Percentiles rank a stretch among this genome's conserved stretches.
These are phyloP conservation scores for Tephrocybe sp. DNA, from an alignment of 768 basidiomycete species.

Conservation along the genomic window DNA sequence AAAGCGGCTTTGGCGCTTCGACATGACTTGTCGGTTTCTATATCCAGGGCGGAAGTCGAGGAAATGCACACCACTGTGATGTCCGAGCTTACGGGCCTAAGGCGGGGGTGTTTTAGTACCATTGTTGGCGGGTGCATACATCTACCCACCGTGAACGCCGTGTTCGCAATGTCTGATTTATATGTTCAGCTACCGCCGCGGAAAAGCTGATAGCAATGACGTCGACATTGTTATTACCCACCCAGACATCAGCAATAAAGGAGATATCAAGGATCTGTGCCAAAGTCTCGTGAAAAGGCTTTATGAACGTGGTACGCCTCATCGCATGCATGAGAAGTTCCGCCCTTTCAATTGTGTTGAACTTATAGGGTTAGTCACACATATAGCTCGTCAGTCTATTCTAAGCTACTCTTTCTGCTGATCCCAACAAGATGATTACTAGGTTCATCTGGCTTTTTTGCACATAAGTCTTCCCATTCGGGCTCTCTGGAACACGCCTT, in stretches of 20 bases:
- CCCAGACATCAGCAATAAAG: constrained; percentile 37
- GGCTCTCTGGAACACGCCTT: constrained; percentile 85
- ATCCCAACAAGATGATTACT: background rate
- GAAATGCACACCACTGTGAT: constrained; percentile 69
- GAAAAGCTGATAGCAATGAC: constrained; percentile 79
- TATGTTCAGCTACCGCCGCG: constrained; percentile 69
- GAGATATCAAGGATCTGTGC: constrained; percentile 60
- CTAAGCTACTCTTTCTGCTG: background rate
- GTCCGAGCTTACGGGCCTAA: constrained; percentile 59
- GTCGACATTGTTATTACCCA: constrained; percentile 90
- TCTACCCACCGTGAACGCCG: constrained; percentile 16
- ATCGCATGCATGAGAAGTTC: background rate
- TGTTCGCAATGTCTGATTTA: background rate
- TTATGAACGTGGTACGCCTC: constrained; percentile 48
- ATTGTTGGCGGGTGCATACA: constrained; percentile 85
- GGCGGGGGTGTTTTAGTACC: constrained; percentile 67
- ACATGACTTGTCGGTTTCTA: constrained; percentile 51
- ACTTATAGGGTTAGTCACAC: constrained; percentile 63
- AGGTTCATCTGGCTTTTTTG: constrained; percentile 64
- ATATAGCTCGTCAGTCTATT: constrained; percentile 71
- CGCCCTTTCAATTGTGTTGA: background rate
- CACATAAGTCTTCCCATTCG: constrained; percentile 58
- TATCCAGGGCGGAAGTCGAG: constrained; percentile 74
- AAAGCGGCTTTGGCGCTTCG: constrained; percentile 58
- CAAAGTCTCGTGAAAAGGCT: constrained; percentile 56